Percentiles rank a stretch among this genome's conserved stretches.
phyloP scores from a whole-genome alignment of 352 stramenopile genomes.

The Discostella stelligera region DNA sequence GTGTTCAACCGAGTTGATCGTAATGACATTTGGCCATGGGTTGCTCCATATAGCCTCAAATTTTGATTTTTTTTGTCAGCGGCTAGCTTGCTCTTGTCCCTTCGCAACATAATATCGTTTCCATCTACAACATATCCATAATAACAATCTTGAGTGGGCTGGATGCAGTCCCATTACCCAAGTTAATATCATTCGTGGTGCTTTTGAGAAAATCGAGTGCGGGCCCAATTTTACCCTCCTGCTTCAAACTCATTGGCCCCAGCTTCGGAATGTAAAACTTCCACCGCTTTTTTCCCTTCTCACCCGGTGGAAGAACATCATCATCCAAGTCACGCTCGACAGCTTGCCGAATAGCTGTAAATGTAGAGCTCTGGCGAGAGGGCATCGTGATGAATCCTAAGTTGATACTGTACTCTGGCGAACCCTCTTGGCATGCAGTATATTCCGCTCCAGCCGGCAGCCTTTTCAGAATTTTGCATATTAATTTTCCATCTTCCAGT shows the following conservation, averaged over 20 bases:
- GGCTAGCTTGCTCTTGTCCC: not conserved
- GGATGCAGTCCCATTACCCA: slow-evolving; percentile 59
- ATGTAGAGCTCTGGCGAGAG: slow-evolving; percentile 53
- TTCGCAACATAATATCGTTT: not conserved
- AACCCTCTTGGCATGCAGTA: slow-evolving; percentile 7
- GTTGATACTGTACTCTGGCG: slow-evolving; percentile 39
- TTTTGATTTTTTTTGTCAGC: not conserved
- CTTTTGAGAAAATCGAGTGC: slow-evolving; percentile 61
- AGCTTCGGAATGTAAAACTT: slow-evolving; percentile 73
- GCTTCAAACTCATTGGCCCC: slow-evolving; percentile 66
- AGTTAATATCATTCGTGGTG: slow-evolving; percentile 40
- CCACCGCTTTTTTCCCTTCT: slow-evolving; percentile 41
- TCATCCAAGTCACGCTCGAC: slow-evolving; percentile 62
- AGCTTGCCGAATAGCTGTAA: slow-evolving; percentile 54
- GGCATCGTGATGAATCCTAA: slow-evolving; percentile 52
- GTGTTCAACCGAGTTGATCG: not conserved
- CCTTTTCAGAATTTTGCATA: slow-evolving; percentile 51
- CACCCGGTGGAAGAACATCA: slow-evolving; percentile 27
- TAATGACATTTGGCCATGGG: not conserved
- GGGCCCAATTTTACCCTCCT: slow-evolving; percentile 62
- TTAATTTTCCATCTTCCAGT: slow-evolving; percentile 41
- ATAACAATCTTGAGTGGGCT: slow-evolving; percentile 66
- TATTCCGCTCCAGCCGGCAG: not conserved
- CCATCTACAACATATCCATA: slow-evolving; percentile 18
- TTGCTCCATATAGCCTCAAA: not conserved